phyloP scores from a whole-genome alignment of 2,329 filamentous ascomycete species.

The Venturia carpophila region DNA sequence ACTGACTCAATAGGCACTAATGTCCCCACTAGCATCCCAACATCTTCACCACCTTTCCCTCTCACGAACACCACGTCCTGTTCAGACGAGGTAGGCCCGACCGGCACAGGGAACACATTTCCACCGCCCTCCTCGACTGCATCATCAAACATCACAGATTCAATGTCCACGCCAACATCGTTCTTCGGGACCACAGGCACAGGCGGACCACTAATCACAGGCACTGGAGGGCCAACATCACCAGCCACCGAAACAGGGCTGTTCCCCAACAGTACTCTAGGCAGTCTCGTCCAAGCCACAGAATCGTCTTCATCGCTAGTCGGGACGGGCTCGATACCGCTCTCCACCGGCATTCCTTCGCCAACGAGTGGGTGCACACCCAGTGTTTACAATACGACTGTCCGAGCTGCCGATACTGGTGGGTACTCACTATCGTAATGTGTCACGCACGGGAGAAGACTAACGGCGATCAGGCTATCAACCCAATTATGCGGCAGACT shows the following conservation, averaged over 20 bases:
- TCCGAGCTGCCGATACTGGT: background rate
- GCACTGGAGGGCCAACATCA: background rate
- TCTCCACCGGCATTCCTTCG: background rate
- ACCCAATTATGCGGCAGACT: slow-evolving; percentile 15
- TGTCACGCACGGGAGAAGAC: too few species aligned
- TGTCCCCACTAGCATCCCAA: background rate
- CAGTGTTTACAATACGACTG: background rate
- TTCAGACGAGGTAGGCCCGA: background rate
- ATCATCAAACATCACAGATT: background rate
- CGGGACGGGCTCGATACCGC: background rate
- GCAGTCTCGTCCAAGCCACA: background rate
- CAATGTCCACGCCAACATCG: background rate
- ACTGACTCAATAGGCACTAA: background rate
- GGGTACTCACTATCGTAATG: background rate
- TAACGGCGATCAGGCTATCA: slow-evolving; percentile 9
- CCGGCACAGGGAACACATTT: background rate
- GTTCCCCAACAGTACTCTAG: slow-evolving; percentile 3
- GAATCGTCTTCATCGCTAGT: slow-evolving; percentile 1
- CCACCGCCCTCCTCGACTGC: background rate
- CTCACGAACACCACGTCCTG: background rate
- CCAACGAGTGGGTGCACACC: background rate
- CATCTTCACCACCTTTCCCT: slow-evolving; percentile 1
- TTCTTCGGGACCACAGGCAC: background rate
- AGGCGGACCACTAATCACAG: background rate
- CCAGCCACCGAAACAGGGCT: background rate